Conservation (phyloP, 1,284 basidiomycete species). For the Ceratobasidium sp. region DNA sequence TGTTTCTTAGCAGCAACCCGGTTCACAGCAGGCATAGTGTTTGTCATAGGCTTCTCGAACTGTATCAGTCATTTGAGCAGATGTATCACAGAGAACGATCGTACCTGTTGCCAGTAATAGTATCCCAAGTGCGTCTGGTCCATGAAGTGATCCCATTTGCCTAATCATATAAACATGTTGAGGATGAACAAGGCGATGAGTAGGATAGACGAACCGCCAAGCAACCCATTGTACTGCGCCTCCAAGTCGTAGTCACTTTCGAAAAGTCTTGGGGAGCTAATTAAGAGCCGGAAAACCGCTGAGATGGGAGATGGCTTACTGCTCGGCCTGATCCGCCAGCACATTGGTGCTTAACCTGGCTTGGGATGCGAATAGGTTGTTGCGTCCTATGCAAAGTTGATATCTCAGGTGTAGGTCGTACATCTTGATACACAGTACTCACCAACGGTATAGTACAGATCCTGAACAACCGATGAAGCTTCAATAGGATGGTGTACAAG, state of each 20-base stretch:
- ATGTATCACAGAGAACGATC: not conserved
- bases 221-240: conserved; percentile 68
- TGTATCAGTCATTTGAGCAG: not conserved
- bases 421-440: not conserved
- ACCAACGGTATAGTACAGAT: conserved; percentile 71
- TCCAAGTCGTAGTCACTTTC: conserved; percentile 72
- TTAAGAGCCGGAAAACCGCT: too few species aligned
- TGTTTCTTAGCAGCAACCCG: conserved; percentile 70
- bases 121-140: conserved; percentile 66
- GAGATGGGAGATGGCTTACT: conserved; percentile 55
- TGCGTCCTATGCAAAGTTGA: conserved; percentile 57
- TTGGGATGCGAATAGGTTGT: conserved; percentile 74
- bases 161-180: not conserved
- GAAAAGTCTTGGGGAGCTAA: conserved; percentile 58
- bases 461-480: conserved; percentile 70
- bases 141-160: conserved; percentile 43
- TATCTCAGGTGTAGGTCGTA: not conserved
- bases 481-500: conserved; percentile 74
- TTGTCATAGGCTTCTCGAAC: conserved; percentile 52
- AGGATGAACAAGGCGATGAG: not conserved
- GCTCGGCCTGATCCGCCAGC: conserved; percentile 62
- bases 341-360: conserved; percentile 73
- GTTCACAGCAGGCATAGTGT: conserved; percentile 68
- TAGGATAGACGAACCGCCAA: conserved; percentile 63
- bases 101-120: conserved; percentile 74